Evolutionary conservation across 148 eudicot genomes (phyloP), one percentile per base, ranked within the genome.

Genomic region (Silene latifolia): DNA sequence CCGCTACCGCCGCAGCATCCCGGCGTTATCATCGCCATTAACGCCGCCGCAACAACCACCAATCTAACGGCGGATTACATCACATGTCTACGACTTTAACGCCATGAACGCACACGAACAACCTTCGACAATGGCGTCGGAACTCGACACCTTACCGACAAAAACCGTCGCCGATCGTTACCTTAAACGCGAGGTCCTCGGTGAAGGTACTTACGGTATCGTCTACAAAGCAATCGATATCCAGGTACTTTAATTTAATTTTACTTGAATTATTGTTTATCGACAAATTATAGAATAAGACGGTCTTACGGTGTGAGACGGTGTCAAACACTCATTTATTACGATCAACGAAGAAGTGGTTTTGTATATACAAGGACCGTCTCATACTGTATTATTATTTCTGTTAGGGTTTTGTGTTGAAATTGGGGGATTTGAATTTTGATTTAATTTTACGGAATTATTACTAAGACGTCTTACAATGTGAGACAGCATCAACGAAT

Each of bases 161-260:
- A 88, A 90, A 86, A 94, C 87, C 79, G 93, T 90, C 44, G 96
- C 92, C 74, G 96, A 90, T 87, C 91, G 98, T 23, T 94, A 94
- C 78, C 80, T 94, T 17, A 94, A 94, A 80, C 89, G 97, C 20
- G 98, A 90, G 77, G 83, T 89, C 54, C 88, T 94, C 21, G 98
- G 98, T 51, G 97, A 92, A 82, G 98, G 98, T 69, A 94, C 98
- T 32, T 94, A 94, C 81, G 98, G 98, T 21, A 91, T 92, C 75
- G 98, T 94, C 59, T 94, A 81, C 82, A 94, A 94, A 80, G 98
- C 98, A 39, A 89, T 91, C 59, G 98, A 94, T 66, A 92, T 93
- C 18, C 81, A 91, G 97, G 98, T 39, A 39, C 44, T 6, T 93
- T 73, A 44, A 10, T 18, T n/a, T 75, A 57, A 32, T 77, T 75